Percentiles rank a stretch among this genome's conserved stretches.
These are phyloP conservation scores for Coniochaeta pulveracea DNA, from an alignment of 2,329 filamentous ascomycete genomes.

Conservation along the genomic window DNA sequence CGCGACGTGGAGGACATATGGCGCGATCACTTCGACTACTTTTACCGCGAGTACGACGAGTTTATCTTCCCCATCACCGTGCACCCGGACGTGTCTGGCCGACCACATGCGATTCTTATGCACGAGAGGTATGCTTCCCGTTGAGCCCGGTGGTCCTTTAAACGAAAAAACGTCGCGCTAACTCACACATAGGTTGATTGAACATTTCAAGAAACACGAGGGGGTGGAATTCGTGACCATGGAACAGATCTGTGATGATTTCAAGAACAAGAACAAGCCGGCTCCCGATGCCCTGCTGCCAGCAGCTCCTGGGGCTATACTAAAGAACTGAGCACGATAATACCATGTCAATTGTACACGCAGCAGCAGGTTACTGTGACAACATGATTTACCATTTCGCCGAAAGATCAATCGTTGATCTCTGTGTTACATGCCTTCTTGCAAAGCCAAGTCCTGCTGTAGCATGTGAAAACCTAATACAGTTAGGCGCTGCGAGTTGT, in stretches of 20 bases:
- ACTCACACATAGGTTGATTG: slow-evolving; percentile 34
- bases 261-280: slow-evolving; percentile 52
- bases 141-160: too few species aligned
- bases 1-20: slow-evolving; percentile 50
- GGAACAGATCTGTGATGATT: slow-evolving; percentile 61
- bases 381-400: too few species aligned
- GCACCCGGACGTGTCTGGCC: slow-evolving; percentile 60
- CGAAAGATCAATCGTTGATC: too few species aligned
- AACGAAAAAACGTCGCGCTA: too few species aligned
- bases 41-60: slow-evolving; percentile 65
- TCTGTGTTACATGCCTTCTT: too few species aligned
- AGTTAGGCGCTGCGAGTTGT: too few species aligned
- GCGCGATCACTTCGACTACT: slow-evolving; percentile 60
- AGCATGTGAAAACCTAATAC: too few species aligned
- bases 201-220: slow-evolving; percentile 52
- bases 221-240: slow-evolving; percentile 58
- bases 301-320: slow-evolving; percentile 37
- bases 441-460: too few species aligned
- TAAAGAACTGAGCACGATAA: slow-evolving; percentile 27
- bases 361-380: too few species aligned
- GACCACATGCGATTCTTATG: slow-evolving; percentile 62
- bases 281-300: slow-evolving; percentile 51
- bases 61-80: slow-evolving; percentile 71
- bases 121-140: slow-evolving; percentile 41
- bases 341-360: too few species aligned